Base-by-base conservation (phyloP, 768 basidiomycete species). In the Leucosporidium scottii region DNA sequence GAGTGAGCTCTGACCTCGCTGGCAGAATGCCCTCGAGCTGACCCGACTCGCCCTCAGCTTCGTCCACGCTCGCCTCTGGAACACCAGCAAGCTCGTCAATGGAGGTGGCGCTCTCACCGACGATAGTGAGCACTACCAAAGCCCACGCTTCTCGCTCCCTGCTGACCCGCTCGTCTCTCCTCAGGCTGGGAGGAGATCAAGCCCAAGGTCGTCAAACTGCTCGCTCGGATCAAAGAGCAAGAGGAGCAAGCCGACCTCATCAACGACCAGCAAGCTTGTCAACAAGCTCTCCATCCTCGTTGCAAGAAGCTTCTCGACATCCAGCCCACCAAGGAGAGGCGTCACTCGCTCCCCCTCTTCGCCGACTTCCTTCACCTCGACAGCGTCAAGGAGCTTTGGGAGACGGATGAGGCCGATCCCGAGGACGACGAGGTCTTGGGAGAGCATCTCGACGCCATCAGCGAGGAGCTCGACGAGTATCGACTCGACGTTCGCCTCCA, bases 101-200 rank as follows among this genome's bases (percentile, higher is more conserved):
- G 17, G 9, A 7, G 2, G 21, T 1, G 48, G 27, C 25, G 30
- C 56, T 0, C 48, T 64, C 18, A 58, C 55, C 9, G 49, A 58
- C 47, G 56, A 50, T 6, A 7, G 63, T 64, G n/a, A 12, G 63
- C 9, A 4, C 15, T 17, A 34, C 34, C 34, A 10, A 34, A 10
- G 34, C 4, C 18, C 13, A 15, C 1, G 20, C 17, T 21, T 23
- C 28, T 25, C 54, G 10, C n/a, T 10, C 25, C 13, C 56, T 4
- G 4, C 18, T 31, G 18, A 39, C 30, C 25, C 5, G 15, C 36
- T 13, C 4, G 25, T 18, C 2, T 21, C 36, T 23, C 6, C 21
- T 1, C 49, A 65, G 64, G 44, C 58, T 65, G 64, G 64, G 50
- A 51, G 25, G 20, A 27, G n/a, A 54, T 65, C 64, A 44, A 65